Evolutionary conservation across 202 grass and related monocot genomes (phyloP).

Genomic region (Hordeum pubiflorum): DNA sequence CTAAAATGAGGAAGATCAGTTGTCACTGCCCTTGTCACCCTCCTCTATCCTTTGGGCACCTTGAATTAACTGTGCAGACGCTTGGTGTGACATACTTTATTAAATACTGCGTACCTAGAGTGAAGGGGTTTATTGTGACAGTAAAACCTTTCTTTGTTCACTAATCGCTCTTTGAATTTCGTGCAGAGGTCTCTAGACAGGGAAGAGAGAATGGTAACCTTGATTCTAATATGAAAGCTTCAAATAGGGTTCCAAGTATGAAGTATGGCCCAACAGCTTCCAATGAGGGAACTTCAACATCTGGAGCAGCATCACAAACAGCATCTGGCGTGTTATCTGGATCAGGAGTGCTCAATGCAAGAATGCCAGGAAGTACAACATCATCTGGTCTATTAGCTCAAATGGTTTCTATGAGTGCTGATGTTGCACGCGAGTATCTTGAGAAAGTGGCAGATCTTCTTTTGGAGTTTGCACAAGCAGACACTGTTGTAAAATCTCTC

Average conservation of each 20-base stretch:
- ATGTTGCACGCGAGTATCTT: conserved; percentile 85
- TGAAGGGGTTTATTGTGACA: neutral
- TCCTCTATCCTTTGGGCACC: neutral
- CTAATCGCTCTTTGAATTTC: conserved; percentile 28
- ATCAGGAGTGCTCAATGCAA: conserved; percentile 96
- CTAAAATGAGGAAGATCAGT: neutral
- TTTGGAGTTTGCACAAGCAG: conserved; percentile 93
- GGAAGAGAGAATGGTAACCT: conserved; percentile 74
- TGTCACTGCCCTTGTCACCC: neutral
- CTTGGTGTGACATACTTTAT: neutral
- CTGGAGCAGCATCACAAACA: conserved; percentile 87
- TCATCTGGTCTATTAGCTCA: conserved; percentile 89
- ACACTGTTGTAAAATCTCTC: conserved; percentile 76
- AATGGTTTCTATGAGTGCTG: conserved; percentile 93
- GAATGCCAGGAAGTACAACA: conserved; percentile 92
- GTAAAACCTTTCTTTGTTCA: neutral
- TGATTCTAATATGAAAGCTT: conserved; percentile 57
- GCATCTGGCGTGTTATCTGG: conserved; percentile 96
- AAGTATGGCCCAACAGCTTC: conserved; percentile 46
- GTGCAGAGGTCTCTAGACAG: conserved; percentile 83
- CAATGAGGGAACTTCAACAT: conserved; percentile 83
- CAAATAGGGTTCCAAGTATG: conserved; percentile 52
- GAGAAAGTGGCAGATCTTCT: conserved; percentile 97
- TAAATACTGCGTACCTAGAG: neutral
- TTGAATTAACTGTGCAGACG: neutral